A percentile compares a stretch with the other conserved stretches of the same genome.
Evolutionary conservation across 2,329 filamentous ascomycete species (phyloP).

Genomic region (Colletotrichum destructivum): DNA sequence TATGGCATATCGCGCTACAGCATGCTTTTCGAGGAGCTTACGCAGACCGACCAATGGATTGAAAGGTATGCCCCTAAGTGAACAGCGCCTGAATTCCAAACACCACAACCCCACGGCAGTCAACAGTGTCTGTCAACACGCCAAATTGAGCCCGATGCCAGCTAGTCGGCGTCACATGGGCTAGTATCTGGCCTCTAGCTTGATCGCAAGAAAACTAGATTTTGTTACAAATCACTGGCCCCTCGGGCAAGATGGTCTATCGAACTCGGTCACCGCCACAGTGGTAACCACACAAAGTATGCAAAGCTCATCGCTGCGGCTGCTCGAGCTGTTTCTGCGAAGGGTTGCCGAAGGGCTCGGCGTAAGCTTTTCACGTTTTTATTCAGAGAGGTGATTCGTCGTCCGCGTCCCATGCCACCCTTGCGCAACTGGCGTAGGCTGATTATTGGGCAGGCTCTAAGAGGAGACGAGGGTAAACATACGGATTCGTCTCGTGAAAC

Average conservation of each 20-base stretch:
- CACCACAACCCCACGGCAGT: background rate
- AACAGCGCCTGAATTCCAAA: background rate
- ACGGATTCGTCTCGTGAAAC: no score
- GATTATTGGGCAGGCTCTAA: no score
- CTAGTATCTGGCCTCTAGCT: background rate
- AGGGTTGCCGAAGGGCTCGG: constrained; percentile 48
- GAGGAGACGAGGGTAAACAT: background rate
- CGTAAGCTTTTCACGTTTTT: no score
- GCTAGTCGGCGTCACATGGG: background rate
- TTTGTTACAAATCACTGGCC: no score
- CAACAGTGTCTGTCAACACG: background rate
- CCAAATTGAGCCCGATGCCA: background rate
- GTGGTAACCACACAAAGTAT: no score
- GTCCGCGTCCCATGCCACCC: no score
- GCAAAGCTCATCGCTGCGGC: constrained; percentile 58
- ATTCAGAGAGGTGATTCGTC: no score
- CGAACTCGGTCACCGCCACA: background rate
- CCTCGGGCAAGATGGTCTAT: background rate
- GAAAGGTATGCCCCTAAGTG: background rate
- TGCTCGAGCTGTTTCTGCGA: constrained; percentile 61
- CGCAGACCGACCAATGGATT: no score
- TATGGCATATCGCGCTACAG: no score
- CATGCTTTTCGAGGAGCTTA: background rate
- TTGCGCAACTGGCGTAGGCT: no score
- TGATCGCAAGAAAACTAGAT: no score